Conservation (phyloP, 176 grass and related monocot species). For the Musa schizocarpa region DNA sequence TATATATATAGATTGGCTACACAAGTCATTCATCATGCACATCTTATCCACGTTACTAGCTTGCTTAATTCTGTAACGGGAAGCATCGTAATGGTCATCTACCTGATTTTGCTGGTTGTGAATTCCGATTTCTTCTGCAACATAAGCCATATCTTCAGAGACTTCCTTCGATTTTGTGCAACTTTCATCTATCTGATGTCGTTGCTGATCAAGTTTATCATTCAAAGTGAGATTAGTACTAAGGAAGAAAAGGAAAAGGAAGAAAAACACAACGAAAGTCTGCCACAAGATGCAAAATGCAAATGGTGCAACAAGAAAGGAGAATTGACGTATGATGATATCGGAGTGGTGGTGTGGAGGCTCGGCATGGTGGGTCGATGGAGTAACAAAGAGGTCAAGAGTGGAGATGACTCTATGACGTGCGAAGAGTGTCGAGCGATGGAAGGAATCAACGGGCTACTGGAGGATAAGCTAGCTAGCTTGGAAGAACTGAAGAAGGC, state of each 20-base stretch:
- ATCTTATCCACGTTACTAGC: no score
- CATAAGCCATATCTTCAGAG: neutral
- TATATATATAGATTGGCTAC: no score
- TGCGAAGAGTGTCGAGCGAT: slow-evolving; percentile 17
- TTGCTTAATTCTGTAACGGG: no score
- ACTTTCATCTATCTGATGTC: neutral
- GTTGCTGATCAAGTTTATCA: neutral
- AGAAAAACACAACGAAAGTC: neutral
- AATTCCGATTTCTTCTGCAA: neutral
- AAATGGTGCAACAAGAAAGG: no score
- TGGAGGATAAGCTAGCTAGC: slow-evolving; percentile 35
- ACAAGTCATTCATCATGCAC: no score
- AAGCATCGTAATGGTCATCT: no score
- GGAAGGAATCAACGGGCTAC: slow-evolving; percentile 30
- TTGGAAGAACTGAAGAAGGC: slow-evolving; percentile 57
- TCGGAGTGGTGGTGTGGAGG: neutral
- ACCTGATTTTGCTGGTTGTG: no score
- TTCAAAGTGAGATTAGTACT: no score
- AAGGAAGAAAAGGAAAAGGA: neutral
- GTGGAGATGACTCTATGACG: neutral
- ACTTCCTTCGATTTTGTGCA: neutral
- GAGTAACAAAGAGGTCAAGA: neutral
- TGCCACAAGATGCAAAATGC: no score
- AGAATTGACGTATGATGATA: neutral
- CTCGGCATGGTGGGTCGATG: neutral